Evolutionary conservation across 495 filamentous ascomycete genomes (phyloP).

Genomic region (Bacidia gigantensis): DNA sequence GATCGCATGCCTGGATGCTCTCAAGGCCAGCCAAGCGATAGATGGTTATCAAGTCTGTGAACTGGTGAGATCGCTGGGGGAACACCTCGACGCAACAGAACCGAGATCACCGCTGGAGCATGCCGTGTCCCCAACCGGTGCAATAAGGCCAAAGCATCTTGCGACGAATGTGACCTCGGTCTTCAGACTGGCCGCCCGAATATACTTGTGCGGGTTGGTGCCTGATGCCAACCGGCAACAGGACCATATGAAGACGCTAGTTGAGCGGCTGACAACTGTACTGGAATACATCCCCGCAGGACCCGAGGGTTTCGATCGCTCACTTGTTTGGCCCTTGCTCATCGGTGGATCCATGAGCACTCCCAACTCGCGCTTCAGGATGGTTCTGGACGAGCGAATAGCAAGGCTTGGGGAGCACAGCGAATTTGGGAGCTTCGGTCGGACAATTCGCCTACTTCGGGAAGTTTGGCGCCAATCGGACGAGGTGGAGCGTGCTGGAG

Average conservation of each 20-base stretch:
- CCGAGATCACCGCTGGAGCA: slow-evolving; percentile 38
- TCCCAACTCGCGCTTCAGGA: slow-evolving; percentile 56
- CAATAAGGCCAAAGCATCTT: slow-evolving; percentile 67
- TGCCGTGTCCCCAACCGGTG: slow-evolving; percentile 43
- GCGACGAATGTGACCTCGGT: slow-evolving; percentile 75
- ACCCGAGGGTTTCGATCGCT: slow-evolving; percentile 71
- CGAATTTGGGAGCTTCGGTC: slow-evolving; percentile 73
- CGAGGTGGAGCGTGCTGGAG: slow-evolving; percentile 28
- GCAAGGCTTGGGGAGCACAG: slow-evolving; percentile 57
- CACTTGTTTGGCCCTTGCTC: slow-evolving; percentile 84
- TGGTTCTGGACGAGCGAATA: slow-evolving; percentile 57
- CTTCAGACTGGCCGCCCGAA: slow-evolving; percentile 82
- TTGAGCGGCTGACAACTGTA: slow-evolving; percentile 54
- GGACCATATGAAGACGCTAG: slow-evolving; percentile 53
- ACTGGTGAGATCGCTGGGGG: slow-evolving; percentile 67
- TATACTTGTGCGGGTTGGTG: slow-evolving; percentile 89
- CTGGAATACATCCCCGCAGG: slow-evolving; percentile 73
- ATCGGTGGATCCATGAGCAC: slow-evolving; percentile 66
- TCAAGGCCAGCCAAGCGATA: slow-evolving; percentile 64
- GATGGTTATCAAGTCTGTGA: slow-evolving; percentile 71
- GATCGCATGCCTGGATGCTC: slow-evolving; percentile 83
- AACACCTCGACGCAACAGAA: slow-evolving; percentile 74
- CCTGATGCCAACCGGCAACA: slow-evolving; percentile 69
- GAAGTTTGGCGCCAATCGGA: slow-evolving; percentile 75
- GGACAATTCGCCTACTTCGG: slow-evolving; percentile 61